A percentile compares a stretch with the other conserved stretches of the same genome.
Evolutionary conservation across 371 early-diverging fungal genomes (phyloP).

Genomic region (Mortierella sp.): DNA sequence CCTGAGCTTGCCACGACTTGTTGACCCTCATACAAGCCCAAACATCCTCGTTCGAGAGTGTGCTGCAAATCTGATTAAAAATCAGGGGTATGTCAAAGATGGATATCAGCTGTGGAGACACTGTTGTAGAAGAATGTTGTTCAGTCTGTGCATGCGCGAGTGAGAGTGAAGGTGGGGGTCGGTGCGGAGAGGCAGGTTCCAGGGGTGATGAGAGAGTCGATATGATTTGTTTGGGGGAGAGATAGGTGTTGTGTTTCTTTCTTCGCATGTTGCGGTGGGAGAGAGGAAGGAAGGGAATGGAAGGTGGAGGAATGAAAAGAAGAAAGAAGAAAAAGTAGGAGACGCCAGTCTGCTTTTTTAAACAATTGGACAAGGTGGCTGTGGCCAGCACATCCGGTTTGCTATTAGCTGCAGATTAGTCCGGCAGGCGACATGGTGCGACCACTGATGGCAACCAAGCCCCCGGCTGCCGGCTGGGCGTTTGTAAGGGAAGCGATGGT

Average conservation of each 20-base stretch:
- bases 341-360: no score
- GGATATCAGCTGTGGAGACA: neutral
- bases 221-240: neutral
- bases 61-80: neutral
- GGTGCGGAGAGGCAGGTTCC: neutral
- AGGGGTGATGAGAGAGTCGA: neutral
- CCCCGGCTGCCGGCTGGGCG: neutral
- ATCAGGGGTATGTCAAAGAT: neutral
- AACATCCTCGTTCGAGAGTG: neutral
- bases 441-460: no score
- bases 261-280: neutral
- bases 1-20: neutral
- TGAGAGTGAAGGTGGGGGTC: neutral
- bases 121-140: neutral
- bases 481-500: neutral
- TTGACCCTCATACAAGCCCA: neutral
- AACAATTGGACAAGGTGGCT: no score
- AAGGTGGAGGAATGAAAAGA: neutral
- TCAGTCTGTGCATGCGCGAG: neutral
- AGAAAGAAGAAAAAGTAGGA: neutral
- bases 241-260: neutral
- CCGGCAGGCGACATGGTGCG: no score
- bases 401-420: no score
- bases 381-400: no score
- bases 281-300: neutral